Evolutionary conservation across 495 filamentous ascomycete genomes (phyloP).

Genomic region (Niebla homalea): DNA sequence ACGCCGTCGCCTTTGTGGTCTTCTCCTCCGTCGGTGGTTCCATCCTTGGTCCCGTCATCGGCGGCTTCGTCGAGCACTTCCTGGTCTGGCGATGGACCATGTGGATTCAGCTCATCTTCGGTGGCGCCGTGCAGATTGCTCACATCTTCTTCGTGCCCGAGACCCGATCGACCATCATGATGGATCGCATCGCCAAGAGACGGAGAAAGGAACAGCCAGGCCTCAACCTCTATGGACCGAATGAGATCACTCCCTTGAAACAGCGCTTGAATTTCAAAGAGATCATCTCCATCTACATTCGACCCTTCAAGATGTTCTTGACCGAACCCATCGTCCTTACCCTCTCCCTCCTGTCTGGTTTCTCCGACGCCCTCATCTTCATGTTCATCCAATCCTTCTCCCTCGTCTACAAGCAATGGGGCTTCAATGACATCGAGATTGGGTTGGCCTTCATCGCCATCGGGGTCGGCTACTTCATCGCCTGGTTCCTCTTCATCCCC

Average conservation of each 20-base stretch:
- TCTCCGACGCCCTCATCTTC: constrained; percentile 51
- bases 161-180: constrained; percentile 44
- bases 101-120: constrained; percentile 49
- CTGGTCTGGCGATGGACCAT: constrained; percentile 42
- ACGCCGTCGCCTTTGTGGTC: constrained; percentile 48
- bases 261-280: constrained; percentile 46
- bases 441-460: constrained; percentile 47
- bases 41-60: constrained; percentile 46
- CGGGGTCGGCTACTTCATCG: constrained; percentile 47
- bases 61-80: constrained; percentile 42
- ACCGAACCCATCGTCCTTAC: constrained; percentile 49
- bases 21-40: constrained; percentile 52
- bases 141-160: constrained; percentile 45
- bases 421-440: constrained; percentile 34
- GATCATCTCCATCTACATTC: constrained; percentile 40
- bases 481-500: constrained; percentile 40
- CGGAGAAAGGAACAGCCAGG: constrained; percentile 37
- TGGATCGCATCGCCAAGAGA: constrained; percentile 46
- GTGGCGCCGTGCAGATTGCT: constrained; percentile 37
- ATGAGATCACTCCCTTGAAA: constrained; percentile 44
- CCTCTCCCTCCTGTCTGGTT: constrained; percentile 44
- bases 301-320: constrained; percentile 50
- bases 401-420: constrained; percentile 47
- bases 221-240: constrained; percentile 48
- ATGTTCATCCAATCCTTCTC: constrained; percentile 52